Percentiles rank a stretch among this genome's conserved stretches.
phyloP scores from a whole-genome alignment of 805 yeast genomes.

The Candida nonsorbophila region DNA sequence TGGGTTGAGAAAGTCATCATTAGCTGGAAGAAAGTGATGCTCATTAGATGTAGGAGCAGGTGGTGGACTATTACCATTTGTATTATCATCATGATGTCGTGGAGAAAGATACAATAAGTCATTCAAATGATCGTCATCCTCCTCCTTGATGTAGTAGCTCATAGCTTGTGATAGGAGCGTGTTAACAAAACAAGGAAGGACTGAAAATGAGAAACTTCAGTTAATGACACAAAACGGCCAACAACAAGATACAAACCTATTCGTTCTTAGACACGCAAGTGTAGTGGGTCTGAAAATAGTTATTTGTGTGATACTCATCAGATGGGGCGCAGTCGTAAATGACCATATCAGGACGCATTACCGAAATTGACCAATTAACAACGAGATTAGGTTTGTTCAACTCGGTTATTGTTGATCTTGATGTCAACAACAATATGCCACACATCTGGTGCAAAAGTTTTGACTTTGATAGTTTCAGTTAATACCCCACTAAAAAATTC shows the following conservation, averaged over 20 bases:
- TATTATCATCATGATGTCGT: background rate
- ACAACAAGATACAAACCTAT: too few relatives aligned
- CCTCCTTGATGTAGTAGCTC: too few relatives aligned
- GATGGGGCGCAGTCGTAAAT: too few relatives aligned
- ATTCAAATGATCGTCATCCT: background rate
- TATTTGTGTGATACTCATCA: too few relatives aligned
- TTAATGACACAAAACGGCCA: too few relatives aligned
- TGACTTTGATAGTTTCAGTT: slow-evolving; percentile 40
- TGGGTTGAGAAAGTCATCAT: slow-evolving; percentile 12
- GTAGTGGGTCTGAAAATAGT: too few relatives aligned
- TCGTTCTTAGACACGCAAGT: too few relatives aligned
- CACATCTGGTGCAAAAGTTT: slow-evolving; percentile 84
- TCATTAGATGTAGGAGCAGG: slow-evolving; percentile 13
- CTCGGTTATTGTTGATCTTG: slow-evolving; percentile 1
- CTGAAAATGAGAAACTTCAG: too few relatives aligned
- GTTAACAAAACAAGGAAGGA: too few relatives aligned
- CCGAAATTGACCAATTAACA: background rate
- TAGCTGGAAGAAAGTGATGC: slow-evolving; percentile 9
- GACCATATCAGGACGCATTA: too few relatives aligned
- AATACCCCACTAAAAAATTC: slow-evolving; percentile 4
- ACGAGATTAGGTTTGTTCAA: slow-evolving; percentile 1
- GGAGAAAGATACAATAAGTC: background rate
- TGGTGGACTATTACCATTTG: slow-evolving; percentile 6
- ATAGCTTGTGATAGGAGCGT: too few relatives aligned
- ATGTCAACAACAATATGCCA: slow-evolving; percentile 60